Evolutionary conservation across 345 rosid genomes (phyloP).

Genomic region (Noccaea caerulescens): DNA sequence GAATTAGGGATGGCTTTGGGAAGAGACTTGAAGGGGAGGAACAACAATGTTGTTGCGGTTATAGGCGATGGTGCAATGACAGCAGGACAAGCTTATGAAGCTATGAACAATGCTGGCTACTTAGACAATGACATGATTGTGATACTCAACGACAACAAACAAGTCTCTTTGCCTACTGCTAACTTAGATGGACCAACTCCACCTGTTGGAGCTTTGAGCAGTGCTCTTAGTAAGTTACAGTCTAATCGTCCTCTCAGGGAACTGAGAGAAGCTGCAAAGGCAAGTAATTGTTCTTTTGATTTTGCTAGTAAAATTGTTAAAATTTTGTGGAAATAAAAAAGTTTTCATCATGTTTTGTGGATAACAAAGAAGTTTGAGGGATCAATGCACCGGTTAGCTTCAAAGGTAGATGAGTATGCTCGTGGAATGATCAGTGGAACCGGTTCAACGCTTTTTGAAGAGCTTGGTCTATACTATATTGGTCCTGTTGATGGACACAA

Average conservation of each 20-base stretch:
- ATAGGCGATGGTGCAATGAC: conserved; percentile 99
- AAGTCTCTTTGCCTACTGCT: conserved; percentile 95
- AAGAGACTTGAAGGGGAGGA: conserved; percentile 81
- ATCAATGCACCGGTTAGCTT: conserved; percentile 88
- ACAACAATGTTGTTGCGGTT: conserved; percentile 74
- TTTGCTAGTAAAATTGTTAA: not conserved
- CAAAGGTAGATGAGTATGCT: conserved; percentile 96
- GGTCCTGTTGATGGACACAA: conserved; percentile 99
- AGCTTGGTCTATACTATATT: conserved; percentile 91
- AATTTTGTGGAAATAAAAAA: not conserved
- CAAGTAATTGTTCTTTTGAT: conserved; percentile 32
- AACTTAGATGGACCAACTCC: conserved; percentile 88
- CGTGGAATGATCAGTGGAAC: conserved; percentile 99
- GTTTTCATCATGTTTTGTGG: conserved; percentile 33
- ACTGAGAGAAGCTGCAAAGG: conserved; percentile 97
- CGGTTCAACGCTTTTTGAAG: conserved; percentile 93
- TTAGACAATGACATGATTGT: conserved; percentile 93
- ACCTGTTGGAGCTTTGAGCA: conserved; percentile 98
- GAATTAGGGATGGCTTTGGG: conserved; percentile 99
- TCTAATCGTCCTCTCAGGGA: conserved; percentile 90
- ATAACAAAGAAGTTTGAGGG: conserved; percentile 91
- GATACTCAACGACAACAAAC: conserved; percentile 95
- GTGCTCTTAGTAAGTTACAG: conserved; percentile 90
- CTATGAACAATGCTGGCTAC: conserved; percentile 98
- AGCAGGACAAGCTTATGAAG: conserved; percentile 98